phyloP scores from a whole-genome alignment of 768 basidiomycete species.

The Exidia glandulosa region DNA sequence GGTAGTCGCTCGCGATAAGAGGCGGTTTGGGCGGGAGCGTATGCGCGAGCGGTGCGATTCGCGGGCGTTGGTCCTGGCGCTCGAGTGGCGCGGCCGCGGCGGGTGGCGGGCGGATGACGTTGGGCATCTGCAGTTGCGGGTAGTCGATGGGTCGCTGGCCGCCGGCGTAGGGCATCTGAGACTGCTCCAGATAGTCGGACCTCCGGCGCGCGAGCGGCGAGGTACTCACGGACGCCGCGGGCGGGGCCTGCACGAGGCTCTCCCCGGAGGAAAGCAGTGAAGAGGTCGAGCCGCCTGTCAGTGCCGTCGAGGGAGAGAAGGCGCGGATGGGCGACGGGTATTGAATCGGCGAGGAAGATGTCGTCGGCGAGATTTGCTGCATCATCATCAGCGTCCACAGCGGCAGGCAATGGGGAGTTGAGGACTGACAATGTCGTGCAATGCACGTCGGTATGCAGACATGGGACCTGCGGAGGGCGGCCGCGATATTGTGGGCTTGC shows the following conservation, averaged over 20 bases:
- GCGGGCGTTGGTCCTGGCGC: slow-evolving; percentile 61
- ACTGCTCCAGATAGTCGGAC: slow-evolving; percentile 73
- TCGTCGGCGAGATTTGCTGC: background rate
- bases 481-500: slow-evolving; percentile 1
- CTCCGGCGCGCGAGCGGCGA: slow-evolving; percentile 60
- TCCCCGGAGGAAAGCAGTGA: background rate
- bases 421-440: slow-evolving; percentile 2
- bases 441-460: slow-evolving; percentile 6
- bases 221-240: slow-evolving; percentile 76
- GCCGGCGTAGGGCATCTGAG: slow-evolving; percentile 32
- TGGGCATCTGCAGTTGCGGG: slow-evolving; percentile 54
- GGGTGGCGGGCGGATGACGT: slow-evolving; percentile 68
- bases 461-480: slow-evolving; percentile 6
- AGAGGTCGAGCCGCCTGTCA: background rate
- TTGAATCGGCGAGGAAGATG: background rate
- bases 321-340: background rate
- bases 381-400: background rate
- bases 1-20: slow-evolving; percentile 63
- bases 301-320: background rate
- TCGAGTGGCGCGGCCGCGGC: slow-evolving; percentile 64
- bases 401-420: background rate
- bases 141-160: slow-evolving; percentile 55
- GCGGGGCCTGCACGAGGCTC: slow-evolving; percentile 30
- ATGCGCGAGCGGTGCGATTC: slow-evolving; percentile 25
- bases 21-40: slow-evolving; percentile 43